A percentile compares a stretch with the other conserved stretches of the same genome.
Conservation (phyloP, 352 stramenopile genomes). For the Pythium insidiosum region DNA sequence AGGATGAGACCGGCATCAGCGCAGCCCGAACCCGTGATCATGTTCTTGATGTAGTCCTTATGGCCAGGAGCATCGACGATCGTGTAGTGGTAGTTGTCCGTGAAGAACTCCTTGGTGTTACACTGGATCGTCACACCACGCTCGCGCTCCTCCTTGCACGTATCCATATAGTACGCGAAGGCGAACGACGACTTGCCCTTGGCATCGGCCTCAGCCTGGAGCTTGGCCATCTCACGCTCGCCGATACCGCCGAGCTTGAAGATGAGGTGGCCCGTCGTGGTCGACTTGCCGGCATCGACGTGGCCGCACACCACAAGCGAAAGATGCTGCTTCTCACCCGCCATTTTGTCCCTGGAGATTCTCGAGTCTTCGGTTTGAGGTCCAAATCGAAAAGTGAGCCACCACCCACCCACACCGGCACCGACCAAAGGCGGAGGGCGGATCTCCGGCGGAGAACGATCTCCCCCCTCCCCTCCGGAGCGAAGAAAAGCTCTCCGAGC, state of each 20-base stretch:
- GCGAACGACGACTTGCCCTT: constrained; percentile 98
- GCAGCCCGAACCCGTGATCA: constrained; percentile 98
- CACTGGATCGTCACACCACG: constrained; percentile 98
- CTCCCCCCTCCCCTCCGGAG: not conserved
- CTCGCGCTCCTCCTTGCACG: constrained; percentile 97
- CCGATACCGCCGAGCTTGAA: constrained; percentile 99
- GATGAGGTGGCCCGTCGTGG: constrained; percentile 97
- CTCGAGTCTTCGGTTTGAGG: constrained; percentile 5
- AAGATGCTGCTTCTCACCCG: constrained; percentile 34
- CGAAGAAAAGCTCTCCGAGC: constrained; percentile 12
- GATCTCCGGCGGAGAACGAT: not conserved
- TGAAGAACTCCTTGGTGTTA: constrained; percentile 93
- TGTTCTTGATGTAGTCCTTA: constrained; percentile 99
- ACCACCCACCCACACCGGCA: not conserved
- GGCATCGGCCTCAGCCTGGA: constrained; percentile 93
- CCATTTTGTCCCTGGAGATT: constrained; percentile 1
- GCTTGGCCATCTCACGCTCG: constrained; percentile 99
- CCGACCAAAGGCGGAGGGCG: not conserved
- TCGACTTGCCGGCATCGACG: constrained; percentile 98
- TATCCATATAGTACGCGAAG: constrained; percentile 98
- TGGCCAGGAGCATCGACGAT: constrained; percentile 98
- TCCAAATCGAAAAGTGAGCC: constrained; percentile 17
- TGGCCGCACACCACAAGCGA: constrained; percentile 95
- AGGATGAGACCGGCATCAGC: constrained; percentile 97
- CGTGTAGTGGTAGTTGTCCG: constrained; percentile 94